phyloP scores from a whole-genome alignment of 2,329 filamentous ascomycete species.

The Fusarium sp. region DNA sequence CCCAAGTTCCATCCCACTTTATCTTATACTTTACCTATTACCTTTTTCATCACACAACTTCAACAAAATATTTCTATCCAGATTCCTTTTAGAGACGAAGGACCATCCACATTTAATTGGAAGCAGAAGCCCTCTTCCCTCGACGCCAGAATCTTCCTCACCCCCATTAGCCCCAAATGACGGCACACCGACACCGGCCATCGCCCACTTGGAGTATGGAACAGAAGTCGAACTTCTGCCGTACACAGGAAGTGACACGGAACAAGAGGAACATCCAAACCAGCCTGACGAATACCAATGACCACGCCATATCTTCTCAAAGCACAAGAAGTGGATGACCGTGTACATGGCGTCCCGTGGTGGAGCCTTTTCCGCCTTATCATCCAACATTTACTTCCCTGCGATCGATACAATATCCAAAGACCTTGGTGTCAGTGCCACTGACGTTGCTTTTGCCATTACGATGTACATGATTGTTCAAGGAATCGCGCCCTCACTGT shows the following conservation, averaged over 20 bases:
- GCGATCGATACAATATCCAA: not conserved
- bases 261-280: not conserved
- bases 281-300: fast-evolving
- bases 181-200: not conserved
- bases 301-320: not conserved
- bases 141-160: not conserved
- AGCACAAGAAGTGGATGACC: not conserved
- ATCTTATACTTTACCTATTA: no score
- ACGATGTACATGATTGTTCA: not conserved
- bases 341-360: not conserved
- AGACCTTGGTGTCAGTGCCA: not conserved
- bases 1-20: no score
- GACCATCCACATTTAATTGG: no score
- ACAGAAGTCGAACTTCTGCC: not conserved
- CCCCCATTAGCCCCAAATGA: not conserved
- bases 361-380: not conserved
- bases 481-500: not conserved
- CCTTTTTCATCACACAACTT: no score
- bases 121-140: no score
- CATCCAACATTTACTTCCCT: not conserved
- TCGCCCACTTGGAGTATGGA: not conserved
- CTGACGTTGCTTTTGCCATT: not conserved
- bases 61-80: no score
- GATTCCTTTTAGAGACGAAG: no score
- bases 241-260: not conserved